Evolutionary conservation across 2,329 filamentous ascomycete species (phyloP).

Genomic region (Juglanconis oblonga): DNA sequence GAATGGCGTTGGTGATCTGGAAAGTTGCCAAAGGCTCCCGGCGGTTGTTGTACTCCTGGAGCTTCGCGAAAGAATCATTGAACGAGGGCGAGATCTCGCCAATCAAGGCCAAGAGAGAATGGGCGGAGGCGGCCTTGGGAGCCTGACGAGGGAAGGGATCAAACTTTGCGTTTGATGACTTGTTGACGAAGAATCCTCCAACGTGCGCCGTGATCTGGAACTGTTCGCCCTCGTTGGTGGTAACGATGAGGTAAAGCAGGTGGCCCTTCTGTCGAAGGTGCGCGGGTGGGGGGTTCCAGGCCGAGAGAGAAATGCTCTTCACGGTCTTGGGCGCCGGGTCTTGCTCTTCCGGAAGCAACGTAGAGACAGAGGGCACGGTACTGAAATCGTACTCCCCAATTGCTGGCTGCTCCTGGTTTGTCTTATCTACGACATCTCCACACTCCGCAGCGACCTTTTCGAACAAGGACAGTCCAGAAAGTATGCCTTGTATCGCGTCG

Average conservation of each 20-base stretch:
- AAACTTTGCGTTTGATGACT: conserved; percentile 91
- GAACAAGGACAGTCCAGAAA: conserved; percentile 82
- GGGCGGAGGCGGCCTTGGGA: conserved; percentile 75
- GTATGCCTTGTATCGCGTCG: conserved; percentile 81
- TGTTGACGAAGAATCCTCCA: conserved; percentile 96
- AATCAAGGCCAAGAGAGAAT: conserved; percentile 83
- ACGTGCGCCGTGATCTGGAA: conserved; percentile 91
- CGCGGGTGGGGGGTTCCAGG: conserved; percentile 96
- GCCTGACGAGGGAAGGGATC: conserved; percentile 79
- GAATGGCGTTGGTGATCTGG: conserved; percentile 92
- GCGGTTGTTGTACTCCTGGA: conserved; percentile 81
- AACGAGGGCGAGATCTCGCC: conserved; percentile 81
- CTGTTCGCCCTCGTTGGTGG: conserved; percentile 92
- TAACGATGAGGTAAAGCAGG: conserved; percentile 83
- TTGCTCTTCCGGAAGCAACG: conserved; percentile 66
- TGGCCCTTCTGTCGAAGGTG: conserved; percentile 89
- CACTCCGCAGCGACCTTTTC: conserved; percentile 64
- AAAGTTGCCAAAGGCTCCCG: conserved; percentile 90
- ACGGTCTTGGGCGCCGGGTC: conserved; percentile 81
- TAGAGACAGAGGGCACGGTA: conserved; percentile 63
- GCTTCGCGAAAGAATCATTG: conserved; percentile 66
- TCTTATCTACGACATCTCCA: conserved; percentile 40
- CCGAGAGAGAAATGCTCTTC: conserved; percentile 81
- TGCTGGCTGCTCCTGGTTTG: conserved; percentile 35
- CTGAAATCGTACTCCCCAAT: conserved; percentile 76